Evolutionary conservation across 768 basidiomycete genomes (phyloP), one percentile per base, ranked within the genome.

Genomic region (Aureoboletus auriporus): DNA sequence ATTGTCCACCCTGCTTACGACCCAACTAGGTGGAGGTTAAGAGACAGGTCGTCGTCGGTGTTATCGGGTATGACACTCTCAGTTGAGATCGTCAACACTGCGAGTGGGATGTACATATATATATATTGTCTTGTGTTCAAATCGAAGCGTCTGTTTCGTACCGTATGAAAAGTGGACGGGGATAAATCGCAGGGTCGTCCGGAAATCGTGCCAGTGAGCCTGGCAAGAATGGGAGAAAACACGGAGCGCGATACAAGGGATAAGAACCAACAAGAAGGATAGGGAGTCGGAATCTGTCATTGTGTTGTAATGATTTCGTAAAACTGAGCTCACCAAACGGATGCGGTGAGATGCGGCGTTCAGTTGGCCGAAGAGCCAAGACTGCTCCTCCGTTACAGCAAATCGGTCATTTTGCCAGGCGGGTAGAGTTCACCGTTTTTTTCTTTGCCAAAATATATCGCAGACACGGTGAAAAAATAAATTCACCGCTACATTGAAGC

Each of bases 301-400:
- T 40, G 44, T 62, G 46, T 14, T 56, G 64, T 68, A 57, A 68
- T 57, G n/a, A 59, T 67, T 49, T 57, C 65, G 63, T 63, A 69
- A 69, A 63, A 53, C 23, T 54, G 26, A 50, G 42, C 64, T 56
- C 56, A 62, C 51, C 47, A 46, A 34, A 54, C 44, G 46, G 42
- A 47, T 44, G 54, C 56, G 45, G 11, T 49, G 39, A 43, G 38
- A 53, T 46, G 52, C 46, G 59, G 55, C 39, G 46, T 46, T 40
- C 42, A 48, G 41, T 13, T 31, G 30, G 47, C 47, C 44, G 50
- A 63, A 43, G 29, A 36, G 43, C 11, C 33, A 44, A 2, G 39
- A 52, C 47, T 41, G 33, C 31, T 55, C 50, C 23, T 55, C 50
- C 17, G 41, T 30, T 39, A 37, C 20, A 39, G 44, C 27, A 50